These are phyloP conservation scores for Extremus antarcticus DNA, from an alignment of 495 filamentous ascomycete species.

Conservation along the genomic window DNA sequence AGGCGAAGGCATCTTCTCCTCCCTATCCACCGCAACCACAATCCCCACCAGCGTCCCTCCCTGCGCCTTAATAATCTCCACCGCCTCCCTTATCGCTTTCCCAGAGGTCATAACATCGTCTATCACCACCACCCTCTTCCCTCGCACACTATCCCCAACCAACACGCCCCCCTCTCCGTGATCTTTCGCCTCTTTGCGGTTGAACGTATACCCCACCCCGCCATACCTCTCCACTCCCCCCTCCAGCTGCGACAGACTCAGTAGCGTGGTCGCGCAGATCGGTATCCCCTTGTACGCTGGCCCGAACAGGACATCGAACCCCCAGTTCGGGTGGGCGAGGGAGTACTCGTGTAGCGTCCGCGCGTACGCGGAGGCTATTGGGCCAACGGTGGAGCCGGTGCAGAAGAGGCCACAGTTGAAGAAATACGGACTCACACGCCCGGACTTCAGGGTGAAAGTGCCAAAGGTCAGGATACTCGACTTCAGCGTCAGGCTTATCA, in stretches of 20 bases:
- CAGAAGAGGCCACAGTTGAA: constrained; percentile 90
- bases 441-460: constrained; percentile 80
- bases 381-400: constrained; percentile 57
- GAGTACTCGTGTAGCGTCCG: constrained; percentile 46
- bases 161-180: constrained; percentile 91
- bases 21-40: constrained; percentile 75
- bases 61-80: constrained; percentile 67
- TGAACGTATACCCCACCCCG: constrained; percentile 69
- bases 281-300: constrained; percentile 96
- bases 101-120: constrained; percentile 96
- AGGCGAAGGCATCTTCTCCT: constrained; percentile 55
- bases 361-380: constrained; percentile 71
- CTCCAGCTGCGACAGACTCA: constrained; percentile 57
- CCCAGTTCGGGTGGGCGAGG: constrained; percentile 30
- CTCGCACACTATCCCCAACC: constrained; percentile 72
- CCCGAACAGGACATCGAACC: constrained; percentile 65
- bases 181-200: constrained; percentile 89
- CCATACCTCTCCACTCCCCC: constrained; percentile 40
- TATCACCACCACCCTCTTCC: constrained; percentile 76
- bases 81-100: constrained; percentile 83
- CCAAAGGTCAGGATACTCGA: constrained; percentile 80
- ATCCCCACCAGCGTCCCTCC: constrained; percentile 77
- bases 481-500: constrained; percentile 60
- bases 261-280: constrained; percentile 60
- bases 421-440: constrained; percentile 93